Conservation (phyloP, 148 eudicot species). For the Beta vulgaris region DNA sequence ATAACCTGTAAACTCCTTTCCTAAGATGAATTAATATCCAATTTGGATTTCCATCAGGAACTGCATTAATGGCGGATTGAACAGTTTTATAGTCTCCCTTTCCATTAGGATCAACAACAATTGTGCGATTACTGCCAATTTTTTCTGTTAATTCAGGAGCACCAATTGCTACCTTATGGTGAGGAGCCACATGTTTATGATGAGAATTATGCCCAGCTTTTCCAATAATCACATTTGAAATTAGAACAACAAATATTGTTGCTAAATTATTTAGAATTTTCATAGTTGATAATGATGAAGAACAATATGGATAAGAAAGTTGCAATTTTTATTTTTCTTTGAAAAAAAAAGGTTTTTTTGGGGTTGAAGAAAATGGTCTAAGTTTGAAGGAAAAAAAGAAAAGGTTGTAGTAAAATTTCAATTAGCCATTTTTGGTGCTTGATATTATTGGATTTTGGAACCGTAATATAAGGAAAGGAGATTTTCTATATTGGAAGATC, state of each 20-base stretch:
- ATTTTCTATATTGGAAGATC: conserved; percentile 18
- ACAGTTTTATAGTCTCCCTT: conserved; percentile 59
- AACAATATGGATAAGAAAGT: background rate
- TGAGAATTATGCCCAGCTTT: conserved; percentile 28
- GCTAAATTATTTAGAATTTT: conserved; percentile 24
- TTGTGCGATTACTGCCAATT: conserved; percentile 40
- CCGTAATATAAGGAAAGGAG: conserved; percentile 13
- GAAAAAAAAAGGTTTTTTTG: background rate
- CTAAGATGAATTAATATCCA: conserved; percentile 74
- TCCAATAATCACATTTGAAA: conserved; percentile 22
- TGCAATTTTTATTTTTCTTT: conserved; percentile 19
- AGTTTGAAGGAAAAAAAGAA: conserved; percentile 5
- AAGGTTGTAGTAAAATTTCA: background rate
- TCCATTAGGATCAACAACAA: conserved; percentile 64
- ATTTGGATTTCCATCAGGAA: conserved; percentile 63
- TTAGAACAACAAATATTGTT: background rate
- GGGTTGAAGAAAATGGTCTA: background rate
- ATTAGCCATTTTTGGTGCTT: conserved; percentile 12
- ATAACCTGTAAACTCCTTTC: conserved; percentile 67
- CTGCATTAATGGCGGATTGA: conserved; percentile 74
- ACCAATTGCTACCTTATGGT: conserved; percentile 31
- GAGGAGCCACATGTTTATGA: background rate
- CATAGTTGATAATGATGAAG: conserved; percentile 10
- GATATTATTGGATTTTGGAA: conserved; percentile 5
- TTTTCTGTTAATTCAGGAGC: conserved; percentile 40